phyloP scores from a whole-genome alignment of 345 rosid genomes.

The Sonneratia caseolaris region DNA sequence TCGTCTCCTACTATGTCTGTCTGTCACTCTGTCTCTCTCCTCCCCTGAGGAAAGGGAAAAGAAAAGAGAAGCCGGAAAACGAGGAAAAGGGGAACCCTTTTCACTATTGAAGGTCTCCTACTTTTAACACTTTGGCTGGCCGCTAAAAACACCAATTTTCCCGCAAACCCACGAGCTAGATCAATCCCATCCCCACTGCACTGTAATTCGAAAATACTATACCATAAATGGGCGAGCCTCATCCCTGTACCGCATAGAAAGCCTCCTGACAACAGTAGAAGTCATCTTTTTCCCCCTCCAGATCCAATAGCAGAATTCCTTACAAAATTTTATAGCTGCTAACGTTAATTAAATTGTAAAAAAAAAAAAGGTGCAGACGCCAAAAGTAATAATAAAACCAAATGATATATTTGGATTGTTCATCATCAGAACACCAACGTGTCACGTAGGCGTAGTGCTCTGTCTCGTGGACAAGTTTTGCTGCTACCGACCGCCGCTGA shows the following conservation, averaged over 20 bases:
- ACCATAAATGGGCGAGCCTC: too few species aligned
- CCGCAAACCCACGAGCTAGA: too few species aligned
- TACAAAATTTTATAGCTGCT: too few species aligned
- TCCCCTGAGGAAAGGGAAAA: background rate
- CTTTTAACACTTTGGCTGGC: conserved; percentile 52
- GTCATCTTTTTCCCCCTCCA: too few species aligned
- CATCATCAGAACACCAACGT: background rate
- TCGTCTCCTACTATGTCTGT: background rate
- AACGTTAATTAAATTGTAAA: too few species aligned
- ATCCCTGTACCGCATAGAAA: too few species aligned
- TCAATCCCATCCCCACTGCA: background rate
- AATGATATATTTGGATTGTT: background rate
- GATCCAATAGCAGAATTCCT: too few species aligned
- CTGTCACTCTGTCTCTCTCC: background rate
- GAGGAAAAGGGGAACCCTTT: conserved; percentile 13
- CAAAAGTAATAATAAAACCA: too few species aligned
- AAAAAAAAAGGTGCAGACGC: too few species aligned
- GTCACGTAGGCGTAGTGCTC: background rate
- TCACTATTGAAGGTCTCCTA: conserved; percentile 39
- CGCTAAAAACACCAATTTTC: conserved; percentile 29
- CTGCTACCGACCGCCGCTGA: background rate
- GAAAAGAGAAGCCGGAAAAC: background rate
- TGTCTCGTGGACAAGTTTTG: background rate
- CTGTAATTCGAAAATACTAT: too few species aligned
- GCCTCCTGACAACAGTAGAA: too few species aligned